phyloP scores from a whole-genome alignment of 176 grass and related monocot genomes.

The Themeda triandra region DNA sequence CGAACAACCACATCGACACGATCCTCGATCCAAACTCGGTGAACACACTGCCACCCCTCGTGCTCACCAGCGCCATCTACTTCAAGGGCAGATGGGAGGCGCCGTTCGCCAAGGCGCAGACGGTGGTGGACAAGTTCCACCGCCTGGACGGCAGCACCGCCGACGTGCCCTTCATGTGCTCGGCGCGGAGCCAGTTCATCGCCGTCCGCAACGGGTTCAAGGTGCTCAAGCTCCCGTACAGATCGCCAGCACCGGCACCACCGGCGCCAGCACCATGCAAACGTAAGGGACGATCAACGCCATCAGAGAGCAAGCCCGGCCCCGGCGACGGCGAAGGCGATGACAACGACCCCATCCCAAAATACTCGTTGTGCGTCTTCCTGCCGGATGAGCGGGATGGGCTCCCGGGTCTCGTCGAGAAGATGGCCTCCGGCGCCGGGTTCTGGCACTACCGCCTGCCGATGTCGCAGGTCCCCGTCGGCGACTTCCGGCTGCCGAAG shows the following conservation, averaged over 20 bases:
- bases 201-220: not conserved
- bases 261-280: too few relatives aligned
- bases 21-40: not conserved
- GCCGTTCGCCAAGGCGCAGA: not conserved
- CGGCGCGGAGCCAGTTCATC: not conserved
- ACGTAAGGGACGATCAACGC: not conserved
- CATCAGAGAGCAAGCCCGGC: not conserved
- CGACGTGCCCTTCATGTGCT: not conserved
- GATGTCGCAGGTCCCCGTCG: rapidly evolving
- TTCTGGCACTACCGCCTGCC: conserved; percentile 26
- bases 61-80: not conserved
- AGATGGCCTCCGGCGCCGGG: not conserved
- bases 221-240: not conserved
- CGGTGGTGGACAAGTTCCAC: not conserved
- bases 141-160: not conserved
- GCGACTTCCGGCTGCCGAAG: not conserved
- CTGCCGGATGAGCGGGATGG: conserved; percentile 35
- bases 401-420: not conserved
- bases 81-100: not conserved
- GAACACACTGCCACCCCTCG: not conserved
- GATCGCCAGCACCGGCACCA: not conserved
- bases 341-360: not conserved
- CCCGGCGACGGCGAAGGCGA: too few relatives aligned
- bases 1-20: not conserved
- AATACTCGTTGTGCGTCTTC: conserved; percentile 39